A percentile compares a stretch with the other conserved stretches of the same genome.
phyloP scores from a whole-genome alignment of 1,284 basidiomycete genomes.

The Apiotrichum siamense region DNA sequence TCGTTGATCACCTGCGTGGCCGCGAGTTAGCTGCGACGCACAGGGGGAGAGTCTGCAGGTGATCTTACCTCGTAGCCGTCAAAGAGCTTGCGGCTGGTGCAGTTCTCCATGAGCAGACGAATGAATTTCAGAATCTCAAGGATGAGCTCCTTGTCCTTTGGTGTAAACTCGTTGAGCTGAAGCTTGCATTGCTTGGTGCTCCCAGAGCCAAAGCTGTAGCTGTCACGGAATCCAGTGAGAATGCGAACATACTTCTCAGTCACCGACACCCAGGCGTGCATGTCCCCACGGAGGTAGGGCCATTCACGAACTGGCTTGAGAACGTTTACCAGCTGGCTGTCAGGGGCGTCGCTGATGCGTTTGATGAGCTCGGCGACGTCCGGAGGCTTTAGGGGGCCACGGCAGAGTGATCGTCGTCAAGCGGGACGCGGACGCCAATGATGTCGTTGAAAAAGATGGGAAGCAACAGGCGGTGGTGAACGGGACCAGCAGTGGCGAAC shows the following conservation, averaged over 20 bases:
- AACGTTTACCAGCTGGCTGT: slow-evolving; percentile 24
- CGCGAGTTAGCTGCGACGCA: background rate
- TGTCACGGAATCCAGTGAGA: slow-evolving; percentile 71
- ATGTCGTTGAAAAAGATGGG: too few relatives aligned
- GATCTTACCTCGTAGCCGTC: slow-evolving; percentile 81
- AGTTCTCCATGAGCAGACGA: slow-evolving; percentile 88
- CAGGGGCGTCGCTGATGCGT: slow-evolving; percentile 21
- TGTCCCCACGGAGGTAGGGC: slow-evolving; percentile 94
- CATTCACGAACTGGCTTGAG: slow-evolving; percentile 51
- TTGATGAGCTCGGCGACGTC: slow-evolving; percentile 36
- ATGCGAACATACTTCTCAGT: slow-evolving; percentile 92
- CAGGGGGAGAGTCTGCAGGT: too few relatives aligned
- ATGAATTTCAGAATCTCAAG: slow-evolving; percentile 82
- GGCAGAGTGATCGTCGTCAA: background rate
- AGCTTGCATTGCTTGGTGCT: slow-evolving; percentile 36
- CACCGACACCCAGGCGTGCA: slow-evolving; percentile 92
- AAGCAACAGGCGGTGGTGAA: too few relatives aligned
- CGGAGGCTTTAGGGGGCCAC: slow-evolving; percentile 18
- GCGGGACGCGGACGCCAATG: too few relatives aligned
- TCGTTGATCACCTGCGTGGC: slow-evolving; percentile 54
- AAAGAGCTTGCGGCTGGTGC: slow-evolving; percentile 95
- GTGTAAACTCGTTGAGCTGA: slow-evolving; percentile 74
- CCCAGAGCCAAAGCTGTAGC: slow-evolving; percentile 54
- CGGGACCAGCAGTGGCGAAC: too few relatives aligned
- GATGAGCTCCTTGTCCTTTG: slow-evolving; percentile 67